Conservation (phyloP, 2,329 filamentous ascomycete genomes). For the Phialophora expanda region DNA sequence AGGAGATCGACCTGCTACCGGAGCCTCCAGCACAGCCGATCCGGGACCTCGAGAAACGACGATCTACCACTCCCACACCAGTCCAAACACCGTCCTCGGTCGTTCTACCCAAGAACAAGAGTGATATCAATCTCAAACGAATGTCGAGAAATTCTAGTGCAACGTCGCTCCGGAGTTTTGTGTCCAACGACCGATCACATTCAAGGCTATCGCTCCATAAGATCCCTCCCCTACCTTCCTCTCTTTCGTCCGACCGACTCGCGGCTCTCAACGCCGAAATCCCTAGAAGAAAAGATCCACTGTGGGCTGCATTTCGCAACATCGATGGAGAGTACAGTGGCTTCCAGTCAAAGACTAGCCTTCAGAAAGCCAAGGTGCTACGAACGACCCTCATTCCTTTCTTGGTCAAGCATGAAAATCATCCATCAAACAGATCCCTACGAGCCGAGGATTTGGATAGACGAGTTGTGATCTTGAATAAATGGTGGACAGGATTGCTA, state of each 20-base stretch:
- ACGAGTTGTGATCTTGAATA: conserved; percentile 78
- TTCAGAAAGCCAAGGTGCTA: conserved; percentile 76
- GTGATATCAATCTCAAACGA: conserved; percentile 42
- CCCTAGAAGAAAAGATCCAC: conserved; percentile 68
- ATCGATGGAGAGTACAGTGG: conserved; percentile 65
- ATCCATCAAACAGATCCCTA: conserved; percentile 69
- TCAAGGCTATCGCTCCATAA: conserved; percentile 52
- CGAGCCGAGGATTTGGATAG: conserved; percentile 82
- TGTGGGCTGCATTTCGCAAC: conserved; percentile 71
- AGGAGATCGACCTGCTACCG: not conserved
- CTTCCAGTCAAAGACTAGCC: conserved; percentile 74
- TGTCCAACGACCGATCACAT: conserved; percentile 54
- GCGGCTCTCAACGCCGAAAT: conserved; percentile 43
- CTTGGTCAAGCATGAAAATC: conserved; percentile 69
- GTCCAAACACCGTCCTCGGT: conserved; percentile 49
- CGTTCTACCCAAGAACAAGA: conserved; percentile 46
- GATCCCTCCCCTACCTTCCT: conserved; percentile 54
- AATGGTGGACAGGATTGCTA: conserved; percentile 85
- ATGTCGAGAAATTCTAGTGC: conserved; percentile 49
- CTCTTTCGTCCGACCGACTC: conserved; percentile 46
- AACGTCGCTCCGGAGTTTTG: conserved; percentile 48
- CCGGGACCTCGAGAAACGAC: not conserved
- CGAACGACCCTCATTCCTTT: conserved; percentile 77
- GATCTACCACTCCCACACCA: not conserved
- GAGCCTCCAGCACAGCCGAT: conserved; percentile 8